Evolutionary conservation across 2,329 filamentous ascomycete species (phyloP), one percentile per base, ranked within the genome.

Genomic region (Thermoascus crustaceus): DNA sequence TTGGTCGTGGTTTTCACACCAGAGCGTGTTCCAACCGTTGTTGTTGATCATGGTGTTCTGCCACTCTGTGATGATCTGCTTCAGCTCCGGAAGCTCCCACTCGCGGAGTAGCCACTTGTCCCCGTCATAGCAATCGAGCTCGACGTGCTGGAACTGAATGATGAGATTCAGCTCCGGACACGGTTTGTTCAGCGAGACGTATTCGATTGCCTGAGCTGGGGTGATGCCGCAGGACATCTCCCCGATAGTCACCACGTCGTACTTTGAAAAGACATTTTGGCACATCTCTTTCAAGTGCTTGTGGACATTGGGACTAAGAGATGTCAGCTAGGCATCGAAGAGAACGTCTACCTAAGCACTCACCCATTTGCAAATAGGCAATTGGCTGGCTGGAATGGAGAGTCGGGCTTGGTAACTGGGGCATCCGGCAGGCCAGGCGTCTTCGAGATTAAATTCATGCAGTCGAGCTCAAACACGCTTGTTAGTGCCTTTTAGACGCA

Each of bases 401-500:
- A 58, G 9, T 57, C 60, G 9, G 61, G 53, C 34, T 76, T 65
- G 3, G 64, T 57, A 24, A 77, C 57, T 45, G 2, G 63, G 6
- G 54, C 57, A 37, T 61, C 55, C n/a, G 68, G 68, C 30, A 75
- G 69, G 2, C 60, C 63, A 0, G 65, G 64, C 0, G 64, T 67
- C 50, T 82, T 82, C 45, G 72, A 77, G 49, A 79, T 79, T 57
- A 78, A 68, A 55, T 82, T 82, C 53, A 82, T 76, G 0, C 76
- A 76, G 50, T 82, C 79, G 49, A 44, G 36, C 42, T 44, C 5
- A 27, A 23, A 5, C 20, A 19, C 18, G 4, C 20, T 17, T 8
- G n/a, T 22, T 11, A 23, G 24, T 13, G 23, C 11, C 24, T 37
- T 14, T 37, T 14, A 32, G 32, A n/a, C 6, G 19, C 3, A 17